Evolutionary conservation across 495 filamentous ascomycete species (phyloP).

Genomic region (Schizothecium vesticola): DNA sequence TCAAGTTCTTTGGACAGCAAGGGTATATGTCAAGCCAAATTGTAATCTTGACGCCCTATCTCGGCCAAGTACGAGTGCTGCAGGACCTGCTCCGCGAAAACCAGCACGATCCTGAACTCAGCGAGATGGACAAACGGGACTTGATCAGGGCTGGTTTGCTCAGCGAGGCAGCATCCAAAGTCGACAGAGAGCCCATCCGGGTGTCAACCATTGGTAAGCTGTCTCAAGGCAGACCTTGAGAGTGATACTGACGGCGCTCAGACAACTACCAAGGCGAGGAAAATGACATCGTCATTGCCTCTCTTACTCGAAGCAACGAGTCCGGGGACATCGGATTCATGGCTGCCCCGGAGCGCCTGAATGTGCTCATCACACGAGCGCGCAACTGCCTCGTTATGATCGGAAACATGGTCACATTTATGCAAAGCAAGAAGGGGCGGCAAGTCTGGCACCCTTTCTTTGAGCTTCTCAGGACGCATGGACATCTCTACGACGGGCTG

Average conservation of each 20-base stretch:
- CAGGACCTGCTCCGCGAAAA: constrained; percentile 43
- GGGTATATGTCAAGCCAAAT: constrained; percentile 63
- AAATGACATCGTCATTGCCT: constrained; percentile 65
- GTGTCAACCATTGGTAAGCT: constrained; percentile 61
- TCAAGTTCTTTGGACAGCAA: constrained; percentile 70
- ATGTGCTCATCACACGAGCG: constrained; percentile 68
- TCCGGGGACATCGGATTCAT: constrained; percentile 70
- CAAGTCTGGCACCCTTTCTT: constrained; percentile 56
- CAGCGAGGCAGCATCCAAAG: constrained; percentile 45
- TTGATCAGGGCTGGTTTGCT: constrained; percentile 61
- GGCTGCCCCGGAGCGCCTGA: constrained; percentile 59
- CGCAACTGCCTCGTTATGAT: constrained; percentile 64
- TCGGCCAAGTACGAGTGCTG: constrained; percentile 61
- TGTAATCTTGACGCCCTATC: constrained; percentile 71
- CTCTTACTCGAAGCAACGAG: constrained; percentile 62
- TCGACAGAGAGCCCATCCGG: constrained; percentile 47
- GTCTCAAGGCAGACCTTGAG: background rate
- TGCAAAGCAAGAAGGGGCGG: constrained; percentile 54
- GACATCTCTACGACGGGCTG: constrained; percentile 63
- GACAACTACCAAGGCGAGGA: constrained; percentile 84
- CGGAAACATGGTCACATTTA: constrained; percentile 65
- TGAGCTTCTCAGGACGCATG: constrained; percentile 46
- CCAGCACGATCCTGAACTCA: constrained; percentile 53
- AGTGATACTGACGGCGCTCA: constrained; percentile 16
- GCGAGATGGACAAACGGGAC: constrained; percentile 66